Percentiles rank a stretch among this genome's conserved stretches.
phyloP scores from a whole-genome alignment of 768 basidiomycete species.

The Tylopilus cervinicoccineus region DNA sequence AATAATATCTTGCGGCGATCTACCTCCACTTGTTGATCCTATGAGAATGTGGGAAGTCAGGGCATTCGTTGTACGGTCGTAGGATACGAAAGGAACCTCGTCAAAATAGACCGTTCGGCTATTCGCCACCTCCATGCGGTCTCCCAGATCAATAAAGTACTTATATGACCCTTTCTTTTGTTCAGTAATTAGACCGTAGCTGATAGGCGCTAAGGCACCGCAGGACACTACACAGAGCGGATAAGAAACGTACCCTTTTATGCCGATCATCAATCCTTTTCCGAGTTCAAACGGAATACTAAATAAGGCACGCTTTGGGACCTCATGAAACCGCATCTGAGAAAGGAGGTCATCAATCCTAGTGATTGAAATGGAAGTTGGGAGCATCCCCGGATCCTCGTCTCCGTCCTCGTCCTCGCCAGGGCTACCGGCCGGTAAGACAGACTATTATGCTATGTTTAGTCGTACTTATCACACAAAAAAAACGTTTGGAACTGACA shows the following conservation, averaged over 20 bases:
- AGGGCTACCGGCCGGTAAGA: constrained; percentile 51
- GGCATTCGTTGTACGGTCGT: neutral
- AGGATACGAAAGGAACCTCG: constrained; percentile 38
- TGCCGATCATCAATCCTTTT: constrained; percentile 67
- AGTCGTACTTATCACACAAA: constrained; percentile 1
- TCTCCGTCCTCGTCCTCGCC: constrained; percentile 39
- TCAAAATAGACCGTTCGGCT: constrained; percentile 73
- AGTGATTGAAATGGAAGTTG: constrained; percentile 71
- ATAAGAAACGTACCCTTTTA: constrained; percentile 63
- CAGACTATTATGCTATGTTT: constrained; percentile 40
- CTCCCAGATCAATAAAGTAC: constrained; percentile 78
- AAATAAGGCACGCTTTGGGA: constrained; percentile 79
- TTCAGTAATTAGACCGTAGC: constrained; percentile 85
- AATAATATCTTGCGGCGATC: constrained; percentile 24
- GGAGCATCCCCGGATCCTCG: constrained; percentile 53
- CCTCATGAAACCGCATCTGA: constrained; percentile 79
- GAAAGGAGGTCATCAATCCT: constrained; percentile 72
- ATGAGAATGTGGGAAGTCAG: constrained; percentile 7
- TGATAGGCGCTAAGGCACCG: constrained; percentile 29
- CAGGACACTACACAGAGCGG: neutral
- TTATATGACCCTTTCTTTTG: constrained; percentile 81
- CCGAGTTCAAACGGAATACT: constrained; percentile 79
- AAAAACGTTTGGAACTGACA: constrained; percentile 38
- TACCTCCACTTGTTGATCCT: constrained; percentile 30
- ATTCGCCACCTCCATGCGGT: constrained; percentile 71